These are phyloP conservation scores for Colletotrichum sp. DNA, from an alignment of 2,329 filamentous ascomycete genomes.

Conservation along the genomic window DNA sequence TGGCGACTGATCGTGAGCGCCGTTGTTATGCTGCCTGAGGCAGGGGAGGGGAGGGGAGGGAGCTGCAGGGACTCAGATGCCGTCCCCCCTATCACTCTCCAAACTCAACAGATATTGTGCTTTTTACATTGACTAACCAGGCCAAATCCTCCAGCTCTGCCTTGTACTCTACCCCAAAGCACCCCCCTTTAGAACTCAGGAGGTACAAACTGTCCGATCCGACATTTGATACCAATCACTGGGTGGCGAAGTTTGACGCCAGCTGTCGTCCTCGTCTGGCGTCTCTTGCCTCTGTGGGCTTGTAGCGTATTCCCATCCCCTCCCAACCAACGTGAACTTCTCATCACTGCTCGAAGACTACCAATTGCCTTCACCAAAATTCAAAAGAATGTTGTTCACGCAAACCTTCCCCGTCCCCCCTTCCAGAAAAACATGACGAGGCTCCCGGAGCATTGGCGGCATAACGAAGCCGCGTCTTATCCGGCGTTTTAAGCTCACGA, in stretches of 20 bases:
- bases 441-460: no score
- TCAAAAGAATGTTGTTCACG: neutral
- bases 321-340: neutral
- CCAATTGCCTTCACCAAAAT: neutral
- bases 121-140: neutral
- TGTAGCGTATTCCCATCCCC: neutral
- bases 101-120: neutral
- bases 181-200: neutral
- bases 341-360: neutral
- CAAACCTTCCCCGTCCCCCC: no score
- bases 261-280: neutral
- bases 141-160: neutral
- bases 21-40: neutral
- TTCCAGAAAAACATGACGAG: no score
- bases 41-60: neutral
- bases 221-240: neutral
- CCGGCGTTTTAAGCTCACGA: neutral
- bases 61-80: neutral
- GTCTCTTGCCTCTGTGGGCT: neutral
- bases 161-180: neutral
- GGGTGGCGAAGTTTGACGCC: neutral
- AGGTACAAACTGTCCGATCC: neutral
- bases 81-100: neutral
- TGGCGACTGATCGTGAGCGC: neutral
- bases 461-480: rapidly evolving